These are phyloP conservation scores for Rhynchospora tenuis DNA, from an alignment of 176 grass and related monocot species.

Conservation along the genomic window DNA sequence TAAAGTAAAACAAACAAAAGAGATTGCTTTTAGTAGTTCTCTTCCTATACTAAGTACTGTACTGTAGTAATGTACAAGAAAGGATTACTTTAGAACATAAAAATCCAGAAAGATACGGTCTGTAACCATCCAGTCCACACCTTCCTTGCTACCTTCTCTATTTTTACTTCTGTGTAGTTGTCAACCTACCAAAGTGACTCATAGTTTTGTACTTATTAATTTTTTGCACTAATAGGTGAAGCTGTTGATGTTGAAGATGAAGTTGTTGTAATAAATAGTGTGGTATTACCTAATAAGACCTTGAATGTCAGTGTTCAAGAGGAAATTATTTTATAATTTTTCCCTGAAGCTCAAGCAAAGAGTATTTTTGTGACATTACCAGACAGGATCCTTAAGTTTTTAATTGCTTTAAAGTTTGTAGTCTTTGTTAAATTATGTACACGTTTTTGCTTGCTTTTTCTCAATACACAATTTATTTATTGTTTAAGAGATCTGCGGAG, in stretches of 20 bases:
- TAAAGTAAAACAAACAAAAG: neutral
- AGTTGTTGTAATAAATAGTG: slow-evolving; percentile 86
- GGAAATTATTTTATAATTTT: slow-evolving; percentile 87
- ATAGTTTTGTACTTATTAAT: neutral
- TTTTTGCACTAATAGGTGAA: slow-evolving; percentile 52
- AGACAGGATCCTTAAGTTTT: slow-evolving; percentile 26
- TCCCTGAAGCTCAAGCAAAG: slow-evolving; percentile 32
- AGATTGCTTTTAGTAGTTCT: neutral
- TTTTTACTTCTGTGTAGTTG: slow-evolving; percentile 7
- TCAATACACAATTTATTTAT: slow-evolving; percentile 18
- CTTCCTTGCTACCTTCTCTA: neutral
- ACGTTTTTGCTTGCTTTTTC: slow-evolving; percentile 5
- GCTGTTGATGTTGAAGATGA: slow-evolving; percentile 89
- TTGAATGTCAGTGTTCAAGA: slow-evolving; percentile 89
- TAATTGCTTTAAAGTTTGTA: slow-evolving; percentile 25
- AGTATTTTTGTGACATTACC: neutral
- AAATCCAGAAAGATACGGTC: neutral
- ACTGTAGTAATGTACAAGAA: neutral
- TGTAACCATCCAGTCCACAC: neutral
- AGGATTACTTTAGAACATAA: neutral
- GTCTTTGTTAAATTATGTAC: slow-evolving; percentile 13
- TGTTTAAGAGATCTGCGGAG: slow-evolving; percentile 4
- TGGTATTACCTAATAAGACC: slow-evolving; percentile 93
- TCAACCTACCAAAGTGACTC: slow-evolving; percentile 9
- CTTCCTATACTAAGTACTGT: neutral